These are phyloP conservation scores for Candolleomyces eurysporus DNA, from an alignment of 768 basidiomycete species.

Conservation along the genomic window DNA sequence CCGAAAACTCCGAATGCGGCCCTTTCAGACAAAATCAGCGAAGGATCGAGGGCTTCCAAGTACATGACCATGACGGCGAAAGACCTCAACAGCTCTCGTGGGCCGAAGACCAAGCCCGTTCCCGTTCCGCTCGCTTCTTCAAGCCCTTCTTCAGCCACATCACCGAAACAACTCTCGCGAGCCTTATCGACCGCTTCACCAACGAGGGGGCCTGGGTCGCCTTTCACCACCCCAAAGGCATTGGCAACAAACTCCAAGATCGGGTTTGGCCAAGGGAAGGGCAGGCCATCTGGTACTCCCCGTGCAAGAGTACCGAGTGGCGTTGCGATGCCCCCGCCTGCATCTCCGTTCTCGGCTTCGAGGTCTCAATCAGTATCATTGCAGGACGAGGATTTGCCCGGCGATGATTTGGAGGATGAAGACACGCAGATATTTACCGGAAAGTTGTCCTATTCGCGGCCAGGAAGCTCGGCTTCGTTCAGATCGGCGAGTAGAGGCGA, in stretches of 20 bases:
- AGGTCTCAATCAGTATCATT: constrained; percentile 4
- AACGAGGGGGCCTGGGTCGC: constrained; percentile 52
- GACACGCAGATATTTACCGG: constrained; percentile 1
- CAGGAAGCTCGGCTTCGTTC: constrained; percentile 38
- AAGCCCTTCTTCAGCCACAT: neutral
- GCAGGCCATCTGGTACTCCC: constrained; percentile 51
- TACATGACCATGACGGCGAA: constrained; percentile 84
- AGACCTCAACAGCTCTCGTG: constrained; percentile 49
- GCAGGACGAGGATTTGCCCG: constrained; percentile 4
- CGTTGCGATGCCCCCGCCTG: constrained; percentile 80
- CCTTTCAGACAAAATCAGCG: constrained; percentile 56
- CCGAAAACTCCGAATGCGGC: constrained; percentile 24
- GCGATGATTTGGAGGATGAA: neutral
- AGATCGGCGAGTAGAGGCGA: constrained; percentile 33
- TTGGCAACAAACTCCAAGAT: constrained; percentile 27
- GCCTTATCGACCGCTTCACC: constrained; percentile 26
- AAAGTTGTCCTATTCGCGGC: constrained; percentile 26
- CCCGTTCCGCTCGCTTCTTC: neutral
- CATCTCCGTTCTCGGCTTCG: constrained; percentile 45
- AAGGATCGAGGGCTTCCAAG: constrained; percentile 81
- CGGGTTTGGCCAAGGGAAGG: constrained; percentile 13
- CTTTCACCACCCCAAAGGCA: constrained; percentile 69
- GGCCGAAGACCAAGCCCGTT: neutral
- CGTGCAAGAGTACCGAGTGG: constrained; percentile 67
- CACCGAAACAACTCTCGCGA: neutral